Percentiles rank a stretch among this genome's conserved stretches.
These are phyloP conservation scores for Blastobotrys terrestris DNA, from an alignment of 805 yeast genomes.

Conservation along the genomic window DNA sequence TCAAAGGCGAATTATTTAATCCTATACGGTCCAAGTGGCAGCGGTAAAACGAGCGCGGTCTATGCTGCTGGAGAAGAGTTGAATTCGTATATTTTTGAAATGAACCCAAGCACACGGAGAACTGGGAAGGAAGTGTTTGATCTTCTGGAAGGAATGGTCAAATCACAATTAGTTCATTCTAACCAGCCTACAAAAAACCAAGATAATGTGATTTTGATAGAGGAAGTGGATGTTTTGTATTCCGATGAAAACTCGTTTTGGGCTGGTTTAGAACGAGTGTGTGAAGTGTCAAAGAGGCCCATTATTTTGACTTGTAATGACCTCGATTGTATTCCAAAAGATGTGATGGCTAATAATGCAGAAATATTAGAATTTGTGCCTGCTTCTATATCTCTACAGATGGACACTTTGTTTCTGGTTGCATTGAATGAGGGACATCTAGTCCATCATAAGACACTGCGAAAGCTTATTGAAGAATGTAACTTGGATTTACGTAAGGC, in stretches of 20 bases:
- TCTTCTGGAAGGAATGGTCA: slow-evolving; percentile 68
- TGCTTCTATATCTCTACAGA: slow-evolving; percentile 13
- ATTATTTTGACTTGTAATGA: slow-evolving; percentile 55
- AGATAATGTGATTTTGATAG: slow-evolving; percentile 68
- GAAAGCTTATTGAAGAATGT: slow-evolving; percentile 12
- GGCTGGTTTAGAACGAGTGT: slow-evolving; percentile 57
- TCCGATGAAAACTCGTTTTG: slow-evolving; percentile 78
- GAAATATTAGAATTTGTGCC: slow-evolving; percentile 33
- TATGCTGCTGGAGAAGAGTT: slow-evolving; percentile 58
- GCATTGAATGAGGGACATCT: slow-evolving; percentile 34
- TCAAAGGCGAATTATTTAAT: slow-evolving; percentile 28
- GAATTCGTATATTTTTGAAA: slow-evolving; percentile 71
- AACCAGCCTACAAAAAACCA: slow-evolving; percentile 32
- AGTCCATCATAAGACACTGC: slow-evolving; percentile 19
- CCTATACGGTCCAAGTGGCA: slow-evolving; percentile 59
- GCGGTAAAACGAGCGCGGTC: slow-evolving; percentile 72
- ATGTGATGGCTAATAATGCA: slow-evolving; percentile 34
- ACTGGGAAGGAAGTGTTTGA: slow-evolving; percentile 63
- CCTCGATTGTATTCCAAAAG: slow-evolving; percentile 17
- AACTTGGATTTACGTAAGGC: slow-evolving; percentile 27
- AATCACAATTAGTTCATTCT: slow-evolving; percentile 68
- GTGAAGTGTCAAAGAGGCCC: slow-evolving; percentile 61
- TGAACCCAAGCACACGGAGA: slow-evolving; percentile 69
- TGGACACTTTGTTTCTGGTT: slow-evolving; percentile 27
- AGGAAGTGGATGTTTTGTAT: slow-evolving; percentile 78